Base-by-base conservation (phyloP, 805 yeast species). In the Suhomyces emberorum region DNA sequence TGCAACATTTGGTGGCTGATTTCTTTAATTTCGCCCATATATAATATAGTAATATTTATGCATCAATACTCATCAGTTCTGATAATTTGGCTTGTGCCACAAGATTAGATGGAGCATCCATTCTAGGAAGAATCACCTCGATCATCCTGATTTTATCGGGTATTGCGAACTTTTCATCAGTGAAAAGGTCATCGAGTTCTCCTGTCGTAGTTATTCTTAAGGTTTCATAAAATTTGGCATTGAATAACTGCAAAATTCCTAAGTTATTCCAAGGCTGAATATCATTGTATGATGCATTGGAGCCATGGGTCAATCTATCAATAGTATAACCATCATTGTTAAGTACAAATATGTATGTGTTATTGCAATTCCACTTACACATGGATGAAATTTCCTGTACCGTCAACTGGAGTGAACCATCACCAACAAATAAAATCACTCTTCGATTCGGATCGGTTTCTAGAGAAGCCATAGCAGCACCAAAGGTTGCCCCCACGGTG, bases 401-500 rank as follows among this genome's bases (percentile, higher is more conserved):
- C n/a, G 54, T 49, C 48, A 49, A 48, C 34, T 49, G 54, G 28
- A 49, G 39, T 12, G 54, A 49, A 20, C 54, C 54, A 32, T 49
- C 54, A 23, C 54, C 54, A 15, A 48, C 47, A 25, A 49, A 49
- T 27, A 49, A 38, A 25, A 49, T 44, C n/a, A 49, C 54, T 38
- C 54, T 41, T 24, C 37, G 39, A 23, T 37, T 30, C 9, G 64
- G 63, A 35, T 52, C 62, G 27, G 52, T 32, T 28, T 61, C 67
- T 35, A 54, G 54, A 12, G 65, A 63, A 9, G 65, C 67, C 37
- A 49, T 48, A 1, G 48, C 63, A 7, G 67, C 67, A 25, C 67
- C 67, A 25, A 53, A 49, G 7, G 60, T 46, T 18, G 65, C 54
- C 15, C 67, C 67, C 9, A 60, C 65, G 1, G 65, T 48, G 41